Evolutionary conservation across 148 eudicot species (phyloP).

Genomic region (Rhododendron molle): DNA sequence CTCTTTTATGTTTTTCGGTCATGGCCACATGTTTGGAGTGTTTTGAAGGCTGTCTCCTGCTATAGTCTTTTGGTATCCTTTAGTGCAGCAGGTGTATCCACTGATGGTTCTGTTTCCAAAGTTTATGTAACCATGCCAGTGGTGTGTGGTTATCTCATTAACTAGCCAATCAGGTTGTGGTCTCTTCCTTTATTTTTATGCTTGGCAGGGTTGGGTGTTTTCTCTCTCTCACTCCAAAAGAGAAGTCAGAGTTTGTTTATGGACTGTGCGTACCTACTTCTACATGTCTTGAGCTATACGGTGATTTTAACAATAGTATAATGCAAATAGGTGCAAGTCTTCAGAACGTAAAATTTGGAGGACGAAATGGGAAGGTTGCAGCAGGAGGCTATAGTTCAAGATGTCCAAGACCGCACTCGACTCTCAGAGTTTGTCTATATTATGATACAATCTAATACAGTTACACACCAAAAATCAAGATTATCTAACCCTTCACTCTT

Average conservation of each 20-base stretch:
- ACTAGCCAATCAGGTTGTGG: background rate
- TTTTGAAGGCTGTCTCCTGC: background rate
- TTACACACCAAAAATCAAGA: background rate
- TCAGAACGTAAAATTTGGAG: background rate
- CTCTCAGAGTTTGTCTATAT: background rate
- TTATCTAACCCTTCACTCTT: background rate
- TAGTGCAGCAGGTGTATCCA: background rate
- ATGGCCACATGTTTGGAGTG: background rate
- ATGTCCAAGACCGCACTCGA: background rate
- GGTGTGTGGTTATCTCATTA: background rate
- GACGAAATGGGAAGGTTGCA: background rate
- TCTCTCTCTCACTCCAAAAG: background rate
- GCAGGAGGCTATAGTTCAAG: background rate
- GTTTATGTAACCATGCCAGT: background rate
- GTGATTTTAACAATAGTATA: background rate
- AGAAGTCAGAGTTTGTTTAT: background rate
- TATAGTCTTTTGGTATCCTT: background rate
- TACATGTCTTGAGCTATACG: background rate
- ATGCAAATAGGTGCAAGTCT: background rate
- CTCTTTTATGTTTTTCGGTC: background rate
- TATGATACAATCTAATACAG: background rate
- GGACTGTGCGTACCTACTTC: background rate
- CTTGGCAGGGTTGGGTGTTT: background rate
- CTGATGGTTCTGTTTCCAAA: background rate
- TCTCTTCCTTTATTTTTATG: background rate